Percentiles rank a stretch among this genome's conserved stretches.
Conservation (phyloP, 768 basidiomycete species). For the Sarcomyxa edulis region DNA sequence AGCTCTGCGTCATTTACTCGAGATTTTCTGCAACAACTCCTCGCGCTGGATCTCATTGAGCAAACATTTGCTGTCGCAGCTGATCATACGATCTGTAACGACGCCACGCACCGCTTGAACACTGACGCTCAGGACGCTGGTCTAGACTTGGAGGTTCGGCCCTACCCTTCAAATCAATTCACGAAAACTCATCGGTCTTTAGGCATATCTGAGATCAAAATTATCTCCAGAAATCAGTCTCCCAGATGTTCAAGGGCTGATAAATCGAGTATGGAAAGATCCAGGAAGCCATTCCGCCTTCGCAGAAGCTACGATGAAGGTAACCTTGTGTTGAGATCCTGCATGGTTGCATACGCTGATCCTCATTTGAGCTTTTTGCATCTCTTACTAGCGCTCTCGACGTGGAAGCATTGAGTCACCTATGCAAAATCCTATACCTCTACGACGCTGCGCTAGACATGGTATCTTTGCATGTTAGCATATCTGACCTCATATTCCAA, state of each 20-base stretch:
- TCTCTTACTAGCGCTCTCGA: slow-evolving; percentile 47
- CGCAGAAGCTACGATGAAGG: slow-evolving; percentile 51
- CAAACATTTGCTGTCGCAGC: slow-evolving; percentile 42
- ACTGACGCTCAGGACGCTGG: slow-evolving; percentile 58
- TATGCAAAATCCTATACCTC: slow-evolving; percentile 62
- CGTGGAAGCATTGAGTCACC: slow-evolving; percentile 61
- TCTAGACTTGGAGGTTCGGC: slow-evolving; percentile 48
- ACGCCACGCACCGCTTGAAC: slow-evolving; percentile 42
- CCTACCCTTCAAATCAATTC: slow-evolving; percentile 6
- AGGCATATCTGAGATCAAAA: slow-evolving; percentile 57
- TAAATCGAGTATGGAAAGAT: slow-evolving; percentile 50
- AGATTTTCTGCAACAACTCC: slow-evolving; percentile 52
- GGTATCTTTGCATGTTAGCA: slow-evolving; percentile 57
- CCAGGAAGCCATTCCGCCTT: slow-evolving; percentile 53
- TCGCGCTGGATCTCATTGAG: slow-evolving; percentile 50
- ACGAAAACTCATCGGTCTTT: slow-evolving; percentile 8
- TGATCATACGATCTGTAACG: slow-evolving; percentile 46
- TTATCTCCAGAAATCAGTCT: slow-evolving; percentile 43
- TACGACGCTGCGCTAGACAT: slow-evolving; percentile 61
- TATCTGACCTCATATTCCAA: slow-evolving; percentile 61
- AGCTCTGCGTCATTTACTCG: slow-evolving; percentile 32
- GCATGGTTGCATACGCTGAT: background rate
- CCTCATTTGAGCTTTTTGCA: slow-evolving; percentile 50
- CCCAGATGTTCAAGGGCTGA: slow-evolving; percentile 31
- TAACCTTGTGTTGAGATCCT: slow-evolving; percentile 20